Base-by-base conservation (phyloP, 768 basidiomycete species). In the Multifurca ochricompacta region DNA sequence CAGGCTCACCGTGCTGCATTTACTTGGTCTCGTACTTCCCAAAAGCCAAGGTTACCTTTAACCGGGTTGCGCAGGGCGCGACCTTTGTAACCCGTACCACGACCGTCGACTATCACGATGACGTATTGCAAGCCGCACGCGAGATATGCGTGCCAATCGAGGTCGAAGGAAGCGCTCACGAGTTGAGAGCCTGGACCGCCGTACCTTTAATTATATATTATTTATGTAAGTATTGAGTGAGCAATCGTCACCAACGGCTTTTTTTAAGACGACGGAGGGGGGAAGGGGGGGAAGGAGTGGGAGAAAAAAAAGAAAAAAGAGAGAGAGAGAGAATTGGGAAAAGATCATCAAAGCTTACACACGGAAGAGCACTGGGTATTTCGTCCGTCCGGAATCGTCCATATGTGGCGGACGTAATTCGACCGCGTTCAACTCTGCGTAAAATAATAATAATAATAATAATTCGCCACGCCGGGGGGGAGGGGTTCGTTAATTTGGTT, bases 71-170 rank as follows among this genome's bases (percentile, higher is more conserved):
- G 75, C 68, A 97, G 68, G 57, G 74, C 74, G 34, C 94, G 77
- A 1, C 96, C 96, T 66, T 87, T 90, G 72, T 75, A 91, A 2
- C 95, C 95, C 0, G 95, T 99, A 0, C 95, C 96, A 18, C 96
- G 80, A 0, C 92, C 92, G 64, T 99, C 96, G 35, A 97, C 87
- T 35, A 78, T 71, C 51, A 99, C 90, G 32, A 94, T 75, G 34
- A 99, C 76, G 66, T 93, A 95, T 60, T 89, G 80, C 47, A 90
- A 71, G 19, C 80, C 78, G 63, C 87, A 85, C 11, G 85, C 87
- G 35, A 96, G 75, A 69, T 87, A 95, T 53, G 90, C 78, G 59
- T 92, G 83, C 91, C 91, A 98, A 69, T 88, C 87, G 23, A 85
- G 79, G 13, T 64, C 62, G 69, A 80, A 98, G 28, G 68, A 70